Percentiles rank a stretch among this genome's conserved stretches.
phyloP scores from a whole-genome alignment of 495 filamentous ascomycete genomes.

The Poronia punctata region DNA sequence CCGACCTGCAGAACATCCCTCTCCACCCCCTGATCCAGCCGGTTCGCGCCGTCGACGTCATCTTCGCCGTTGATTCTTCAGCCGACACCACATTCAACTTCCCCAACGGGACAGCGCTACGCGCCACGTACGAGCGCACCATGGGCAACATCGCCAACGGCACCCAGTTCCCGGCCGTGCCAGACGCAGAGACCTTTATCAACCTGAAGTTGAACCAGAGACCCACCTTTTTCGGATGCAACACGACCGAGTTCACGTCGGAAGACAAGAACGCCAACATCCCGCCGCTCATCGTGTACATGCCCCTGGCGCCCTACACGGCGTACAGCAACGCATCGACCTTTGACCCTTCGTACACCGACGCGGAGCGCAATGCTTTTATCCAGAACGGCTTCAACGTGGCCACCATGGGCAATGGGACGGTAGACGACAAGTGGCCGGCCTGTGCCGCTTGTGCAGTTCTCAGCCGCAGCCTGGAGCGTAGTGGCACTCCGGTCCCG shows the following conservation, averaged over 20 bases:
- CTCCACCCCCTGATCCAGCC: constrained; percentile 82
- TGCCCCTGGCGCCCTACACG: constrained; percentile 82
- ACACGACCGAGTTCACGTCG: constrained; percentile 58
- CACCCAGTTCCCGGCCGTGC: constrained; percentile 76
- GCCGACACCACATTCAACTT: constrained; percentile 70
- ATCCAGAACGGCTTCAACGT: constrained; percentile 79
- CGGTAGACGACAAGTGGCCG: constrained; percentile 63
- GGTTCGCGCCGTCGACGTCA: constrained; percentile 70
- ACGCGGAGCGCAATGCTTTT: constrained; percentile 61
- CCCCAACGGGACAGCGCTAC: constrained; percentile 81
- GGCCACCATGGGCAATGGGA: constrained; percentile 75
- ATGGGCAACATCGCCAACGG: constrained; percentile 62
- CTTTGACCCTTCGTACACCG: constrained; percentile 54
- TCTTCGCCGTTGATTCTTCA: constrained; percentile 84
- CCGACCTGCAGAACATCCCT: constrained; percentile 85
- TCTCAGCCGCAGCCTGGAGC: constrained; percentile 64
- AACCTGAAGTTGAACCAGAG: constrained; percentile 76
- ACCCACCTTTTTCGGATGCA: constrained; percentile 92
- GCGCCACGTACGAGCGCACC: constrained; percentile 77
- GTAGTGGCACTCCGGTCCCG: constrained; percentile 58
- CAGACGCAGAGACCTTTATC: constrained; percentile 79
- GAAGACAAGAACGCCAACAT: constrained; percentile 23
- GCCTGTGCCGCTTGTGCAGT: constrained; percentile 83
- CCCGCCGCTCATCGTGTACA: constrained; percentile 75
- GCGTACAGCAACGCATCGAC: constrained; percentile 68